Base-by-base conservation (phyloP, 2,329 filamentous ascomycete genomes). In the Arthrobotrys pseudoclavata region DNA sequence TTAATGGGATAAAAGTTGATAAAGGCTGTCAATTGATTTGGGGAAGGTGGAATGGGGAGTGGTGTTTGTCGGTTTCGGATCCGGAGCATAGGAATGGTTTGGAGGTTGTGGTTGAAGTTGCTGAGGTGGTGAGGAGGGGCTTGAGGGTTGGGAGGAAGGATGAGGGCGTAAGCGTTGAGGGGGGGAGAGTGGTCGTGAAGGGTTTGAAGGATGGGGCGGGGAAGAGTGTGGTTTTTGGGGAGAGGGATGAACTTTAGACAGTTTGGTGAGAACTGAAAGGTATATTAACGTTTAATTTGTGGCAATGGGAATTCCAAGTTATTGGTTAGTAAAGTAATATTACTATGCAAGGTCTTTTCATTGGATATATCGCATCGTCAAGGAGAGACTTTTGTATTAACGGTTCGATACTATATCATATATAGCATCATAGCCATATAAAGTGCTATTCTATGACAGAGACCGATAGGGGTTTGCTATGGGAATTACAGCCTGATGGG, bases 21-120 rank as follows among this genome's bases (percentile, higher is more conserved):
- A 50, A 67, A 18, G 3, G 29, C 0, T 76, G 72, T 70, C 72
- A 76, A 24, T 18, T 76, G 10, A 13, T 70, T 1, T 76, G 72
- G 72, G 72, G 72, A 3, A 9, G 50, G 24, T 70, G 67, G 57
- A 37, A 24, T 12, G 47, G 18, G 0, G 31, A 52, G 15, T 76
- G 72, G 72, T 70, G 66, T 47, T 48, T 76, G 9, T 61, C 48
- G 1, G 66, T 76, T 2, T 70, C 66, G 0, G 66, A 76, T 24
- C 72, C 72, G 9, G 22, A 61, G 12, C 66, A 61, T 24, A 31
- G 34, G 52, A 48, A 29, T 5, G n/a, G 48, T 18, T n/a, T 64
- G 13, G 20, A 57, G 10, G 31, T n/a, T 18, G 31, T 70, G 1
- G 47, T 50, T 13, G 20, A 24, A 1, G 13, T 24, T 24, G 20